These are phyloP conservation scores for Yarrowia sp. DNA, from an alignment of 805 yeast genomes.

Conservation along the genomic window DNA sequence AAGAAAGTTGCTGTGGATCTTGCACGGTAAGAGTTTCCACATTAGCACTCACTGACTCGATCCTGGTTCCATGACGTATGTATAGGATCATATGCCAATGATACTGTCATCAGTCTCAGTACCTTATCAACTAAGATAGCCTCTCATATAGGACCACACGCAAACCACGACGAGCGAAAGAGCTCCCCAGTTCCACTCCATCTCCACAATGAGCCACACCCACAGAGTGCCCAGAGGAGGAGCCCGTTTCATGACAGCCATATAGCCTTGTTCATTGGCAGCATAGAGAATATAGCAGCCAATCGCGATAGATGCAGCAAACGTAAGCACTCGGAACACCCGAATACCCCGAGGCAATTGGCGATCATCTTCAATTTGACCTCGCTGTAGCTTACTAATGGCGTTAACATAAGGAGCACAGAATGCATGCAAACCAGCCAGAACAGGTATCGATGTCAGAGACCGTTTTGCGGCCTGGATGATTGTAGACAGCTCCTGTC, in stretches of 20 bases:
- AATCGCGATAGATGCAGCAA: slow-evolving; percentile 31
- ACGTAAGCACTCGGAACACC: slow-evolving; percentile 30
- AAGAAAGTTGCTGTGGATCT: too few species aligned
- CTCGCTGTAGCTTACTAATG: slow-evolving; percentile 1
- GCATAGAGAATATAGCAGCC: slow-evolving; percentile 39
- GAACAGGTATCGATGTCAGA: slow-evolving; percentile 36
- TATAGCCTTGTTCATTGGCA: slow-evolving; percentile 40
- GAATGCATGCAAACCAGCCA: slow-evolving; percentile 33
- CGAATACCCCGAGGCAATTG: slow-evolving; percentile 29
- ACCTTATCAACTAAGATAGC: slow-evolving; percentile 23
- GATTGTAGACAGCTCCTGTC: slow-evolving; percentile 26
- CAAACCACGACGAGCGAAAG: slow-evolving; percentile 33
- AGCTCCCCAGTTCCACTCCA: slow-evolving; percentile 39
- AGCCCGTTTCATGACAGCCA: slow-evolving; percentile 40
- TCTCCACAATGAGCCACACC: slow-evolving; percentile 42
- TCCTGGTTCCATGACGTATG: too few species aligned
- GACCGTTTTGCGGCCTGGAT: slow-evolving; percentile 27
- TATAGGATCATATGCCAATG: too few species aligned
- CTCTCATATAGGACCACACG: slow-evolving; percentile 31
- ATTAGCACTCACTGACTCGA: too few species aligned
- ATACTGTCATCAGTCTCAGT: too few species aligned
- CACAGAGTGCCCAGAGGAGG: slow-evolving; percentile 44
- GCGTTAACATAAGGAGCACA: slow-evolving; percentile 18
- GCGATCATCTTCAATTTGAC: neutral
- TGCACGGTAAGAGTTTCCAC: too few species aligned